Percentiles rank a stretch among this genome's conserved stretches.
Conservation (phyloP, 202 grass and related monocot genomes). For the Panicum hallii region DNA sequence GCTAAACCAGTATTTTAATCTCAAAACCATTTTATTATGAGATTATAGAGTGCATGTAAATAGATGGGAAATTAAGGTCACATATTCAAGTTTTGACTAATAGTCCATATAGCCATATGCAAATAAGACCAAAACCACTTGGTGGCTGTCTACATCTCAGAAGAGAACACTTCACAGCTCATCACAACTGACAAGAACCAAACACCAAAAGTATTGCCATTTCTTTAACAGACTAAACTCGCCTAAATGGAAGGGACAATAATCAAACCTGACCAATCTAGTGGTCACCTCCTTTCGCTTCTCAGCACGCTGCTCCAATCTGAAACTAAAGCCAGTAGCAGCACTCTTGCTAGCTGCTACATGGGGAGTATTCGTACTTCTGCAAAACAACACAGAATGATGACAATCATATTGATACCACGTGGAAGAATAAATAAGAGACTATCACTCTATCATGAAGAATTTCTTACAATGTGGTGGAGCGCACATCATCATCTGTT, state of each 20-base stretch:
- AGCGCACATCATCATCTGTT: slow-evolving; percentile 70
- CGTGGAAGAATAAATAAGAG: not conserved
- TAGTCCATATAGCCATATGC: not conserved
- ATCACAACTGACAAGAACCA: slow-evolving; percentile 26
- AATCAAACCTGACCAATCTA: no score
- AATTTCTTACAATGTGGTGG: slow-evolving; percentile 73
- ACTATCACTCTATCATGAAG: not conserved
- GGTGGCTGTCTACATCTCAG: not conserved
- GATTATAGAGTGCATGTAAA: not conserved
- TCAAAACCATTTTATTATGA: not conserved
- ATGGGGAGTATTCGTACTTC: no score
- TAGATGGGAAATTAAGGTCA: not conserved
- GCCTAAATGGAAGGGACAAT: not conserved
- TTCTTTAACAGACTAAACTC: slow-evolving; percentile 20
- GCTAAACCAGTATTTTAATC: not conserved
- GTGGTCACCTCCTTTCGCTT: no score
- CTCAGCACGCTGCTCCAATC: no score
- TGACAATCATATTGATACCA: not conserved
- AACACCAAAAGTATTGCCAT: slow-evolving; percentile 5
- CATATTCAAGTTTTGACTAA: not conserved
- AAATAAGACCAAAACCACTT: not conserved
- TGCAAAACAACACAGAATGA: no score
- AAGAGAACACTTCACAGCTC: not conserved
- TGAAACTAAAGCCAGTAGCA: no score
- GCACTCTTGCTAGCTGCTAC: no score